Base-by-base conservation (phyloP, 1,284 basidiomycete species). In the Coniferiporia weirii region DNA sequence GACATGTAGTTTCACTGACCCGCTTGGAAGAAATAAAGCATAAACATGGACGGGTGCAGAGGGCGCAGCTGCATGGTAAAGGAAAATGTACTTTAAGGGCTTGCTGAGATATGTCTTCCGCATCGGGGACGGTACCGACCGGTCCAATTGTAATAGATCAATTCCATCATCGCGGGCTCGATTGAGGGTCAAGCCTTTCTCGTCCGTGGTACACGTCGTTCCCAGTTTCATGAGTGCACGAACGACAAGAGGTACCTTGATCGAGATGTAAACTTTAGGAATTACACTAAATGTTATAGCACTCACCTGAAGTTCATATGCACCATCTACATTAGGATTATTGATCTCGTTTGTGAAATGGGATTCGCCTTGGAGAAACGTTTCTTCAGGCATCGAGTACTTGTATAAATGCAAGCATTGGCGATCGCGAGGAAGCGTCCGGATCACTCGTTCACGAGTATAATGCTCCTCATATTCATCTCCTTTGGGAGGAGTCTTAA, bases 331-430 rank as follows among this genome's bases (percentile, higher is more conserved):
- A 68, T 93, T 95, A 0, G 95, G 92, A 67, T 96, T 92, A 70
- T 97, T 98, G 63, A 87, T 91, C 56, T 99, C 79, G 67, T 93
- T 87, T 36, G 93, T 89, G 69, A 98, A 98, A 70, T 97, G 91
- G 58, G 91, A 87, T 66, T 94, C 89, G 32, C 90, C 91, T 47
- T 92, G 85, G 36, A 90, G 78, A 71, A 89, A 99, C 13, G 87
- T 73, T 3, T 89, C 87, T 71, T 99, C 97, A 43, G 87, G 81
- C 34, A 97, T 93, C 1, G 83, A 79, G 52, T 99, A 75, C 65
- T 87, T 89, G 78, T 91, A 96, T 0, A 99, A 77, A 70, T 98
- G 86, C 52, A 80, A 79, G 63, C 87, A 87, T 1, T 87, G 81
- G 35, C 86, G 80, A 62, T 90, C 89, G 48, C 93, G 83, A 1